Evolutionary conservation across 1,284 basidiomycete species (phyloP).

Genomic region (Rugosomyces carneus): DNA sequence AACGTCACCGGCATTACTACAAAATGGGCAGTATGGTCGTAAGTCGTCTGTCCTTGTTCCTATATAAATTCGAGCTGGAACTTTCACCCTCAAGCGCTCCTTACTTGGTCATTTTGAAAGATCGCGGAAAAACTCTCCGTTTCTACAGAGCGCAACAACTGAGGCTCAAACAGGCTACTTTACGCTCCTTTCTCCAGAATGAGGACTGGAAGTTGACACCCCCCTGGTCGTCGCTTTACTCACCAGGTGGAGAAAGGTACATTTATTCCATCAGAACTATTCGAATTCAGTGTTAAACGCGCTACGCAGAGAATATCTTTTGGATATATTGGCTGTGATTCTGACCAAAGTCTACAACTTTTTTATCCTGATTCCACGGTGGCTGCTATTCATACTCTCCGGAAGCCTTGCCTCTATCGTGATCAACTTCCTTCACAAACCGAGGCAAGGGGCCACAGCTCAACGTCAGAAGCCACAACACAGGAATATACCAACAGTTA

Average conservation of each 20-base stretch:
- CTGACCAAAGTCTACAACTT: constrained; percentile 48
- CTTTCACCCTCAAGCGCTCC: constrained; percentile 47
- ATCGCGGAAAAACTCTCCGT: constrained; percentile 65
- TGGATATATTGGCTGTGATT: constrained; percentile 52
- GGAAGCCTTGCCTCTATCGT: constrained; percentile 54
- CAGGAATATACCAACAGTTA: not conserved
- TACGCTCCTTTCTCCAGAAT: constrained; percentile 57
- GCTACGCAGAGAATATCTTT: constrained; percentile 52
- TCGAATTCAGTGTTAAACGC: constrained; percentile 2
- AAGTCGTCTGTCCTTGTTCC: constrained; percentile 22
- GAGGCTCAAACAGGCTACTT: constrained; percentile 46
- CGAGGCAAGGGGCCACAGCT: constrained; percentile 7
- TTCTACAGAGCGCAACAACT: constrained; percentile 65
- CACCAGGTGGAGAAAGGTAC: constrained; percentile 67
- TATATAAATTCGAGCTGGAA: not conserved
- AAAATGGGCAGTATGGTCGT: constrained; percentile 79
- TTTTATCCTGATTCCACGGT: constrained; percentile 46
- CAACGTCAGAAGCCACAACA: not conserved
- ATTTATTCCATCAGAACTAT: not conserved
- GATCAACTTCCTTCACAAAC: constrained; percentile 48
- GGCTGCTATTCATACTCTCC: constrained; percentile 52
- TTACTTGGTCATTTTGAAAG: constrained; percentile 54
- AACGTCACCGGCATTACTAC: constrained; percentile 75
- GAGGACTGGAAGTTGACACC: constrained; percentile 53
- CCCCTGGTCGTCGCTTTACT: constrained; percentile 57